phyloP scores from a whole-genome alignment of 2,329 filamentous ascomycete genomes.

The Curvularia spicifera region DNA sequence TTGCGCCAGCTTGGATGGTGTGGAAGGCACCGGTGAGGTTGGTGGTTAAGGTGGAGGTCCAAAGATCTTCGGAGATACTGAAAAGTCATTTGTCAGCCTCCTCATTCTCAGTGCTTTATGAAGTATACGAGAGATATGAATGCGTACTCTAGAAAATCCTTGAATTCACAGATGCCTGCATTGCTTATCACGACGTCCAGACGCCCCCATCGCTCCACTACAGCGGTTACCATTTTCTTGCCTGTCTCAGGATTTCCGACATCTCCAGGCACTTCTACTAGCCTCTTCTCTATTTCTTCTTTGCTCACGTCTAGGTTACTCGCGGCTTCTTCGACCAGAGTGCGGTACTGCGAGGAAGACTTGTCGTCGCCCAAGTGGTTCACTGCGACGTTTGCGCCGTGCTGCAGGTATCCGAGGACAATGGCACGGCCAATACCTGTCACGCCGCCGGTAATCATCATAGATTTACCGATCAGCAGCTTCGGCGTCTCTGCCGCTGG shows the following conservation, averaged over 20 bases:
- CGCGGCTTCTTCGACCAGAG: conserved; percentile 54
- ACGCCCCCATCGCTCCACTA: conserved; percentile 65
- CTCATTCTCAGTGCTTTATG: neutral
- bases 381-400: conserved; percentile 79
- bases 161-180: conserved; percentile 86
- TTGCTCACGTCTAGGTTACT: conserved; percentile 20
- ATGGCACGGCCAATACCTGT: conserved; percentile 90
- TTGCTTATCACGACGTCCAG: conserved; percentile 80
- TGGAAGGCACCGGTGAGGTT: conserved; percentile 92
- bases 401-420: conserved; percentile 75
- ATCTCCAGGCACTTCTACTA: conserved; percentile 77
- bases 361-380: conserved; percentile 74
- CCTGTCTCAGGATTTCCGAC: conserved; percentile 77
- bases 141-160: conserved; percentile 76
- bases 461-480: conserved; percentile 75
- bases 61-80: conserved; percentile 71
- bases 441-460: conserved; percentile 84
- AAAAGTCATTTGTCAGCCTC: neutral
- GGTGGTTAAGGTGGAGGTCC: conserved; percentile 73
- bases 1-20: conserved; percentile 81
- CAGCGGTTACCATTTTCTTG: conserved; percentile 67
- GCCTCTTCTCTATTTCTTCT: conserved; percentile 45
- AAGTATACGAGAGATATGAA: neutral
- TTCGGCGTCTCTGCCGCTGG: conserved; percentile 28
- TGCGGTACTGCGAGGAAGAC: conserved; percentile 55